Evolutionary conservation across 345 rosid species (phyloP), one percentile per base, ranked within the genome.

Genomic region (Hirschfeldia incana): DNA sequence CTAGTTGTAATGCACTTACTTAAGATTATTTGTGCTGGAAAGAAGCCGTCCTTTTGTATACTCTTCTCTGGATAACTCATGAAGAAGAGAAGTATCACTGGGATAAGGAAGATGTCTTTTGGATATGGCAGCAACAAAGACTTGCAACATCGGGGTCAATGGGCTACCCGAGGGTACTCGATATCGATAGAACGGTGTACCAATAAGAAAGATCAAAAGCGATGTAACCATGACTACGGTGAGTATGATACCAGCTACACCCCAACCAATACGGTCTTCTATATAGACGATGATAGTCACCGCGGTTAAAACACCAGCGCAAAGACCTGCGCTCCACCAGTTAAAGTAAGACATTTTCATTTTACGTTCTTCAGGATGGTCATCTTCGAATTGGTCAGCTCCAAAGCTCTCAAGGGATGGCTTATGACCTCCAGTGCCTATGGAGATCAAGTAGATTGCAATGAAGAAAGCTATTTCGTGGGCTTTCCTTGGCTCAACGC

Each of bases 391-490:
- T 33, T 95, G 99, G 74, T 95, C 99, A 2, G 97, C 99, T 70
- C 99, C 99, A 30, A 95, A 95, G 82, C 99, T 95, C 83, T 95
- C 98, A 58, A 92, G 78, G 0, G 97, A 80, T 15, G 99, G 99
- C 74, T 95, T 95, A 82, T 95, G 99, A 27, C 99, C 99, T 64
- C 97, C 99, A 2, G 98, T 95, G 67, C 92, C 98, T 2, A 93
- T 65, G 69, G 98, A 91, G 77, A 95, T 81, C 70, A 91, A 81
- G 89, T 95, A 95, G 12, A 95, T 84, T 49, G 98, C 92, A 1
- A 93, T 69, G 85, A 90, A 92, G 83, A 93, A 95, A 15, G 85
- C 81, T 59, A 88, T 73, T 77, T 85, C 93, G 68, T 95, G 99
- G 27, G 79, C 81, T 66, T 88, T 91, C 66, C 91, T 83, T 9